Base-by-base conservation (phyloP, 1,284 basidiomycete genomes). In the Ceratobasidium sp. region DNA sequence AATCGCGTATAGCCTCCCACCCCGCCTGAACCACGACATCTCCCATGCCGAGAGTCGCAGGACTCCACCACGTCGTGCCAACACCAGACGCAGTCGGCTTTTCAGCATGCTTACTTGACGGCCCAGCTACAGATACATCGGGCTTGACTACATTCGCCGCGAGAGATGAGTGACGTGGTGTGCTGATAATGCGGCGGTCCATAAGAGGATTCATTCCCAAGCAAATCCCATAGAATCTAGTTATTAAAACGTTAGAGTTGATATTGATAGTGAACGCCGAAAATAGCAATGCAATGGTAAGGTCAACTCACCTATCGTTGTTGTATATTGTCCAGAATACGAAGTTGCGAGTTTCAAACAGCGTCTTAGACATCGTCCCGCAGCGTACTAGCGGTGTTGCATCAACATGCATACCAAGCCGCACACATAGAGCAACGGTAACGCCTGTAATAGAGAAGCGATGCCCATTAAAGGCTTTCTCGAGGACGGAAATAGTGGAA, bases 331-430 rank as follows among this genome's bases (percentile, higher is more conserved):
- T 46, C 67, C 67, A 71, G 44, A 71, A 71, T 1, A 59, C 67
- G 30, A 71, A 71, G 44, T 71, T 71, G 1, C 67, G 67, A 23
- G 67, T 52, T 50, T 71, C 67, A 61, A 71, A 71, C 46, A 71
- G 46, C 16, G 55, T 58, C 30, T 59, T 71, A 9, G 67, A 71
- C 32, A 71, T 71, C 2, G 30, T 35, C 6, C 57, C 57, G 14
- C 46, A 26, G 38, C 55, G 67, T 1, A 71, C 44, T 28, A 71
- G 67, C 21, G 67, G 67, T 38, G 67, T 49, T 4, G 67, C 67
- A 61, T 71, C 55, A 35, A 71, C 57, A 21, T 71, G 58, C 67
- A 71, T 71, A 2, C 67, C 67, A 49, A 71, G 57, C 23, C 67
- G 67, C 3, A 71, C 30, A 50, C 52, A 71, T 11, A 71, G 44